These are phyloP conservation scores for Linnemannia zychae DNA, from an alignment of 192 early-diverging fungal species.

Conservation along the genomic window DNA sequence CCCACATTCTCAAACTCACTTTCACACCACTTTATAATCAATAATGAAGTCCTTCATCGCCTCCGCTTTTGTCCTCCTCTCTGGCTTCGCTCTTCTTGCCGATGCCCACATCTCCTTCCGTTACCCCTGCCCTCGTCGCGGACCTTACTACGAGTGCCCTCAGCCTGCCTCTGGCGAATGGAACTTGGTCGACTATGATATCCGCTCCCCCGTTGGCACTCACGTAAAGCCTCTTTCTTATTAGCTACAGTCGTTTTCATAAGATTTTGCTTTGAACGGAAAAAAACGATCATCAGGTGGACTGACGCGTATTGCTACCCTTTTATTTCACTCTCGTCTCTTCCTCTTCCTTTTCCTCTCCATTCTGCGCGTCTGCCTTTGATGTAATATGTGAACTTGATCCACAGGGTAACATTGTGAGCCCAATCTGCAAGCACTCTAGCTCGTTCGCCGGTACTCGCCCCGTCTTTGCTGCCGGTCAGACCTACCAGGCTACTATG, in stretches of 20 bases:
- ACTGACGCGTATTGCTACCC: neutral
- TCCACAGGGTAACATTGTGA: slow-evolving; percentile 21
- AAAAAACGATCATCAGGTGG: neutral
- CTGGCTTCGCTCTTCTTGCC: slow-evolving; percentile 31
- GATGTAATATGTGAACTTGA: neutral
- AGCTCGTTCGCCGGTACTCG: slow-evolving; percentile 36
- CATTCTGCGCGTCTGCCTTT: neutral
- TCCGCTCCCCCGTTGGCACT: slow-evolving; percentile 37
- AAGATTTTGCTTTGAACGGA: neutral
- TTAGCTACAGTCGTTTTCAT: neutral
- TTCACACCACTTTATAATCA: neutral
- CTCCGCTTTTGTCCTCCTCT: slow-evolving; percentile 28
- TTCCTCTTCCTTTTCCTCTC: no score
- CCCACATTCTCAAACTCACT: neutral
- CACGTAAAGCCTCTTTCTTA: slow-evolving; percentile 25
- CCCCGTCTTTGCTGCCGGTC: slow-evolving; percentile 35
- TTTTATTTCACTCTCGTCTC: neutral
- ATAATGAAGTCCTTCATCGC: slow-evolving; percentile 50
- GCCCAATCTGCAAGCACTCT: slow-evolving; percentile 42
- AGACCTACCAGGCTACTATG: slow-evolving; percentile 28
- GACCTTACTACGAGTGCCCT: slow-evolving; percentile 42
- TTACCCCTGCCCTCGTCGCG: slow-evolving; percentile 52
- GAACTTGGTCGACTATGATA: slow-evolving; percentile 46
- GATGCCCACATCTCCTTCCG: slow-evolving; percentile 52
- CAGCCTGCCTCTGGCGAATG: slow-evolving; percentile 32